phyloP scores from a whole-genome alignment of 2,329 filamentous ascomycete species.

The Claviceps africana region DNA sequence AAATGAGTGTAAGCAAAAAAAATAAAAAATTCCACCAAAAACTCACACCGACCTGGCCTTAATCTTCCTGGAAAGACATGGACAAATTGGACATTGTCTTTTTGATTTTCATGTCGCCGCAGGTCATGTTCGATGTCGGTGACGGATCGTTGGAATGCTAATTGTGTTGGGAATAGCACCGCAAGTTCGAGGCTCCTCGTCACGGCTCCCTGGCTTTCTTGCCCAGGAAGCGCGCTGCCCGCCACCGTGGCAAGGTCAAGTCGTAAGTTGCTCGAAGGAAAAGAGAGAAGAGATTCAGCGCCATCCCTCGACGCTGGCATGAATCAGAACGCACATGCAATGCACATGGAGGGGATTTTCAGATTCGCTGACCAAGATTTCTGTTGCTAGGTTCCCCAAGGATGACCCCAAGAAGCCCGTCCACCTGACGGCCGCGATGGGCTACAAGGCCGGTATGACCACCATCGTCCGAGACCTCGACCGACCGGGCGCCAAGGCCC shows the following conservation, averaged over 20 bases:
- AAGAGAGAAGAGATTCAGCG: background rate
- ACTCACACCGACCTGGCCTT: too few relatives aligned
- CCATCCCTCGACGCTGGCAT: background rate
- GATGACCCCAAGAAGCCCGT: conserved; percentile 99
- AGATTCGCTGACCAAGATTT: background rate
- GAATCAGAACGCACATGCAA: background rate
- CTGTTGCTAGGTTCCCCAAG: conserved; percentile 73
- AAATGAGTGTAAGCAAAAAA: conserved; percentile 18
- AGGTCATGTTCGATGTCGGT: background rate
- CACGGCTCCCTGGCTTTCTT: conserved; percentile 87
- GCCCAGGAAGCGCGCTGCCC: conserved; percentile 81
- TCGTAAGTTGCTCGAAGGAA: conserved; percentile 47
- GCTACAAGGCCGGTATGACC: conserved; percentile 99
- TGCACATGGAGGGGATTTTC: background rate
- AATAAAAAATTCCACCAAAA: too few relatives aligned
- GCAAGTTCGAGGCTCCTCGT: conserved; percentile 69
- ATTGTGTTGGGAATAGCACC: conserved; percentile 25
- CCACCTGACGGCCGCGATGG: conserved; percentile 94
- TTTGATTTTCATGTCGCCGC: background rate
- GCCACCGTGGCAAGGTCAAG: conserved; percentile 97
- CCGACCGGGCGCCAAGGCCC: conserved; percentile 96
- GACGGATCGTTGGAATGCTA: background rate
- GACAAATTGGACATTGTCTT: background rate
- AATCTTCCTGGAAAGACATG: background rate
- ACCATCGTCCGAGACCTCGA: conserved; percentile 99